These are phyloP conservation scores for Pezicula radicicola DNA, from an alignment of 2,329 filamentous ascomycete species.

Conservation along the genomic window DNA sequence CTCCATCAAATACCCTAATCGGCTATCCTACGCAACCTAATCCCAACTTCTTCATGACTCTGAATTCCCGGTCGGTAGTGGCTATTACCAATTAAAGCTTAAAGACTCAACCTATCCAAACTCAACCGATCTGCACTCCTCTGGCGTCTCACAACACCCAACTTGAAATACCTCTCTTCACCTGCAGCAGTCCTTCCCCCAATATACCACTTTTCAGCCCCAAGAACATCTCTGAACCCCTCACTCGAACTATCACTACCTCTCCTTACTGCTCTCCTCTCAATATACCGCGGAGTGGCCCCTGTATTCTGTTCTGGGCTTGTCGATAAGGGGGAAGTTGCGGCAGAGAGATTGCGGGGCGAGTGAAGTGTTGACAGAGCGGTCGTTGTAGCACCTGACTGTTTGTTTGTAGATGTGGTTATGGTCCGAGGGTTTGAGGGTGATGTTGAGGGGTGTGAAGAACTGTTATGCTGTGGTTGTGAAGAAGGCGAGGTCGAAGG, in stretches of 20 bases:
- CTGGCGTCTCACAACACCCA: constrained; percentile 71
- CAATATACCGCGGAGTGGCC: background rate
- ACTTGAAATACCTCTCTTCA: constrained; percentile 80
- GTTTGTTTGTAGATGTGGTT: constrained; percentile 20
- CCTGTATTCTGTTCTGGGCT: constrained; percentile 8
- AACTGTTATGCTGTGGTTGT: constrained; percentile 9
- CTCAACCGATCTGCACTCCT: constrained; percentile 73
- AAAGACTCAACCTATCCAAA: constrained; percentile 72
- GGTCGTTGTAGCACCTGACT: constrained; percentile 18
- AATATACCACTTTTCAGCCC: constrained; percentile 79
- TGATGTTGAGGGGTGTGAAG: constrained; percentile 7
- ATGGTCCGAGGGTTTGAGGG: constrained; percentile 27
- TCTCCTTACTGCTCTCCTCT: constrained; percentile 29
- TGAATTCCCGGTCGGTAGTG: too few relatives aligned
- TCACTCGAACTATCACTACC: constrained; percentile 75
- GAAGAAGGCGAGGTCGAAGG: constrained; percentile 16
- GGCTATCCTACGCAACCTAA: too few relatives aligned
- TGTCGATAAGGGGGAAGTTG: constrained; percentile 20
- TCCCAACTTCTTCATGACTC: too few relatives aligned
- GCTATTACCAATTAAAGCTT: constrained; percentile 24
- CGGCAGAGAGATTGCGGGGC: constrained; percentile 23
- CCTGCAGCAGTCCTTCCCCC: constrained; percentile 71
- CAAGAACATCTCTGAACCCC: constrained; percentile 70
- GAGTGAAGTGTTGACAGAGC: constrained; percentile 25
- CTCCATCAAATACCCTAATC: too few relatives aligned